Evolutionary conservation across 352 stramenopile species (phyloP).

Genomic region (Discostella stelligera): DNA sequence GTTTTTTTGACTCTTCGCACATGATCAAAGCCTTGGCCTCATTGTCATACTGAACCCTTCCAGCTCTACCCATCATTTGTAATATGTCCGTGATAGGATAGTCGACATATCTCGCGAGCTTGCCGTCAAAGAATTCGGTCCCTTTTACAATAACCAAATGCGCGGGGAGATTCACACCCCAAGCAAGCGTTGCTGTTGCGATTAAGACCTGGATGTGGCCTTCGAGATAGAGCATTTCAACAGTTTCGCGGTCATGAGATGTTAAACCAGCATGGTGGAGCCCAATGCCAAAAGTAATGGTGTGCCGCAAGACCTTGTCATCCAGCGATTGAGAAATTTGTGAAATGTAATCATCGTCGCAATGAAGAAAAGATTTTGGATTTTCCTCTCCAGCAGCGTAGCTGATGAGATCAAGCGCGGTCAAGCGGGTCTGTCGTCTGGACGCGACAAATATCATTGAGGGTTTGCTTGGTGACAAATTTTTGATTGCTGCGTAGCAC

Average conservation of each 20-base stretch:
- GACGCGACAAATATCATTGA: slow-evolving; percentile 98
- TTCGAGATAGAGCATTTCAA: slow-evolving; percentile 94
- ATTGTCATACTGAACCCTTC: slow-evolving; percentile 91
- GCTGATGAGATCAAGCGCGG: slow-evolving; percentile 96
- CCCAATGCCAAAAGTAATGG: slow-evolving; percentile 96
- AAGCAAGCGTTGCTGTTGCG: slow-evolving; percentile 84
- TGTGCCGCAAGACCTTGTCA: slow-evolving; percentile 92
- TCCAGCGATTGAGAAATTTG: slow-evolving; percentile 64
- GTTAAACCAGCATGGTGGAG: slow-evolving; percentile 93
- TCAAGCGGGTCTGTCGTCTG: slow-evolving; percentile 95
- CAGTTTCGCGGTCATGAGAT: slow-evolving; percentile 87
- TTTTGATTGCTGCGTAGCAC: slow-evolving; percentile 95
- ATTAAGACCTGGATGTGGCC: slow-evolving; percentile 93
- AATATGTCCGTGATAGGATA: slow-evolving; percentile 97
- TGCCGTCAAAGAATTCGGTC: slow-evolving; percentile 96
- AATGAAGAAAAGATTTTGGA: slow-evolving; percentile 91
- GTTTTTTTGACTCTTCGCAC: slow-evolving; percentile 97
- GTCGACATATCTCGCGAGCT: slow-evolving; percentile 92
- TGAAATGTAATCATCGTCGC: slow-evolving; percentile 86
- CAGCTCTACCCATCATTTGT: slow-evolving; percentile 97
- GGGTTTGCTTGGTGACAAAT: slow-evolving; percentile 91
- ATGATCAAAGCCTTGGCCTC: slow-evolving; percentile 95
- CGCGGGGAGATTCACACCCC: slow-evolving; percentile 96
- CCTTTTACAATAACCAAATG: slow-evolving; percentile 97
- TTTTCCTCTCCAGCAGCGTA: slow-evolving; percentile 88